A percentile compares a stretch with the other conserved stretches of the same genome.
phyloP scores from a whole-genome alignment of 176 grass and related monocot species.

The Carex littledalei region DNA sequence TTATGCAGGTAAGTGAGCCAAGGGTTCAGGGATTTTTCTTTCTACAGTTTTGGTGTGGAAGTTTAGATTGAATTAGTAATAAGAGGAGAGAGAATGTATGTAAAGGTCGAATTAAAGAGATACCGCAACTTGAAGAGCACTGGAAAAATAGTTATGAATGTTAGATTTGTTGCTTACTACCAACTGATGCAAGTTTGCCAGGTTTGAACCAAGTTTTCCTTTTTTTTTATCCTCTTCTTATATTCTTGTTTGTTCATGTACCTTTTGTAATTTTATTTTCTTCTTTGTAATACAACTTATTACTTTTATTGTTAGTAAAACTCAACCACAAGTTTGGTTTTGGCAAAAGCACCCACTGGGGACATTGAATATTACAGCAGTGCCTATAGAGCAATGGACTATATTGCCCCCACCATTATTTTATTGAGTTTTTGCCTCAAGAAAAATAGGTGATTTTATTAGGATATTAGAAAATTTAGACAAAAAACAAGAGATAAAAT shows the following conservation, averaged over 20 bases:
- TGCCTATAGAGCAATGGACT: neutral
- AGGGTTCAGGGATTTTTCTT: slow-evolving; percentile 14
- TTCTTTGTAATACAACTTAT: neutral
- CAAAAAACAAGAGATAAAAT: neutral
- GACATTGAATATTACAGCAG: neutral
- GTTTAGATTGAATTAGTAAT: slow-evolving; percentile 19
- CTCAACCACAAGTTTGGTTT: neutral
- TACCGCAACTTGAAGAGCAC: slow-evolving; percentile 52
- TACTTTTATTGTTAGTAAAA: neutral
- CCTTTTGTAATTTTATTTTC: neutral
- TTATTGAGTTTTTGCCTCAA: neutral
- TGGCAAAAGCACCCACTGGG: neutral
- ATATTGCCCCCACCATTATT: neutral
- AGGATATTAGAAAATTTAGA: neutral
- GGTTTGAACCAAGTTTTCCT: slow-evolving; percentile 34
- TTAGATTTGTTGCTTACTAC: slow-evolving; percentile 69
- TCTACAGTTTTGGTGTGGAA: neutral
- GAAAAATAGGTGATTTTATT: too few relatives aligned
- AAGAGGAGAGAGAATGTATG: slow-evolving; percentile 60
- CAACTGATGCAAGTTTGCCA: slow-evolving; percentile 84
- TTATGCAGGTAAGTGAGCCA: slow-evolving; percentile 38
- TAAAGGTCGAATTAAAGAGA: slow-evolving; percentile 58
- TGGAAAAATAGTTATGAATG: slow-evolving; percentile 63
- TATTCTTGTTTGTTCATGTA: neutral
- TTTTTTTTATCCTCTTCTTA: neutral